Evolutionary conservation across 2,329 filamentous ascomycete species (phyloP).

Genomic region (Penicillium sp.): DNA sequence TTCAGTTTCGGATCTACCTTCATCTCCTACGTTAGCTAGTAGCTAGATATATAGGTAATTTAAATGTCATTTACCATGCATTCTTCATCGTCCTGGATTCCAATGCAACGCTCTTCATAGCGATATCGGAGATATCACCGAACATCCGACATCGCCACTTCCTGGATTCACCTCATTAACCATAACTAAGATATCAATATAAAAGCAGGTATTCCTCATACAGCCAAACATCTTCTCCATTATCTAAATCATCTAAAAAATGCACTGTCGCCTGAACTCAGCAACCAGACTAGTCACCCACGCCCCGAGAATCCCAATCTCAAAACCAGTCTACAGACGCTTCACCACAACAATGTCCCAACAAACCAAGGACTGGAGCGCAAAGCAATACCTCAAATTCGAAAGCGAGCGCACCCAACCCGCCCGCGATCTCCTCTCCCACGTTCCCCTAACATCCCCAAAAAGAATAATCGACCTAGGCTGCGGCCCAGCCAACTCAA

Average conservation of each 20-base stretch:
- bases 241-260: background rate
- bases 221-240: background rate
- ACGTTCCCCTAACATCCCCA: slow-evolving; percentile 42
- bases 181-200: background rate
- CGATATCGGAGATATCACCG: slow-evolving; percentile 1
- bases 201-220: background rate
- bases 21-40: background rate
- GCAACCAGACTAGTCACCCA: background rate
- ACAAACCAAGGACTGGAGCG: slow-evolving; percentile 49
- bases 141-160: slow-evolving; percentile 5
- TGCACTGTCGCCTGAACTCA: background rate
- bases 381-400: slow-evolving; percentile 57
- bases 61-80: background rate
- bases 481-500: slow-evolving; percentile 61
- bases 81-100: background rate
- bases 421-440: slow-evolving; percentile 52
- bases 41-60: slow-evolving; percentile 2
- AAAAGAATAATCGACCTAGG: slow-evolving; percentile 55
- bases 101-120: background rate
- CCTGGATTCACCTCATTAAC: background rate
- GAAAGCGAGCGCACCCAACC: slow-evolving; percentile 52
- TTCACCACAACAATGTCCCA: slow-evolving; percentile 6
- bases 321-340: background rate
- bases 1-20: background rate
- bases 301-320: background rate